Evolutionary conservation across 768 basidiomycete species (phyloP).

Genomic region (Daedalea quercina): DNA sequence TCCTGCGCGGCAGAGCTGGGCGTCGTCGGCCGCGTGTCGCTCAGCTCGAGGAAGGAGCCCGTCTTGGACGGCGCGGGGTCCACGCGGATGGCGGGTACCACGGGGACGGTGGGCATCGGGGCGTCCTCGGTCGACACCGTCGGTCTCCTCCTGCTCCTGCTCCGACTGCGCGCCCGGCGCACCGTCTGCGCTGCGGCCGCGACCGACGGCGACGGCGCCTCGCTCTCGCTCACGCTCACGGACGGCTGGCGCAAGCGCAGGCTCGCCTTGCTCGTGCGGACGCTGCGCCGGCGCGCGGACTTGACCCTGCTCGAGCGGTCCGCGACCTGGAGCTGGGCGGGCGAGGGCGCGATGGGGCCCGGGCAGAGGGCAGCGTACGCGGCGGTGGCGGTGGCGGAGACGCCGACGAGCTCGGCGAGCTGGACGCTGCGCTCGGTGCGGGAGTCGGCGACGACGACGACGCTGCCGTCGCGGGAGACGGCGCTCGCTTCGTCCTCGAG

Average conservation of each 20-base stretch:
- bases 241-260: conserved; percentile 47
- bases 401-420: conserved; percentile 28
- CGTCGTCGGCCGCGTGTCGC: conserved; percentile 17
- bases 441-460: not conserved
- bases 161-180: conserved; percentile 10
- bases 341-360: not conserved
- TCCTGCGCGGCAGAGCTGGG: conserved; percentile 4
- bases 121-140: conserved; percentile 2
- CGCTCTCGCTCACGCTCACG: conserved; percentile 2
- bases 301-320: conserved; percentile 40
- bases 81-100: conserved; percentile 15
- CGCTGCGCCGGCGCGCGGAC: conserved; percentile 61
- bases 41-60: conserved; percentile 22
- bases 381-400: conserved; percentile 34
- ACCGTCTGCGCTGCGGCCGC: not conserved
- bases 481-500: conserved; percentile 22
- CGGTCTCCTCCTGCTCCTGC: conserved; percentile 17
- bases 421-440: conserved; percentile 15
- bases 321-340: conserved; percentile 20
- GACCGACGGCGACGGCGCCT: not conserved
- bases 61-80: conserved; percentile 8
- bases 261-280: conserved; percentile 58
- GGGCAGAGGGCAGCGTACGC: conserved; percentile 15
- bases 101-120: conserved; percentile 8
- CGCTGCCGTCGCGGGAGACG: conserved; percentile 11